Conservation (phyloP, 768 basidiomycete genomes). For the Rhizopogon vinicolor region DNA sequence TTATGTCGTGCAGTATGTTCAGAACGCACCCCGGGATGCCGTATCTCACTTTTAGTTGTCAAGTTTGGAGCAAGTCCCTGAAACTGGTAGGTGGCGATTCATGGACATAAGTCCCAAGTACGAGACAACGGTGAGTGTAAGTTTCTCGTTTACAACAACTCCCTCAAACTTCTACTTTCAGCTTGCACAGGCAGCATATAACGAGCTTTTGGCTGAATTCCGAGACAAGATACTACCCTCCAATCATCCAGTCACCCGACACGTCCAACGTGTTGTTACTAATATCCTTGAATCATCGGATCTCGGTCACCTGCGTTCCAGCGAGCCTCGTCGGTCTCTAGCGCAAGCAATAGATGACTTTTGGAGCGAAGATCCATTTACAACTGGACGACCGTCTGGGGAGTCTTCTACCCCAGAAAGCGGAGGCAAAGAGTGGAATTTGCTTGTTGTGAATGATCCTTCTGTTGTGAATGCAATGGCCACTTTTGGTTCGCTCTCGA, state of each 20-base stretch:
- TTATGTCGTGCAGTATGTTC: conserved; percentile 23
- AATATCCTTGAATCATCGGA: conserved; percentile 68
- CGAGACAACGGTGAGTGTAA: conserved; percentile 48
- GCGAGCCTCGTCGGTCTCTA: conserved; percentile 2
- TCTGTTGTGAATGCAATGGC: conserved; percentile 77
- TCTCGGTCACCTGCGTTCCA: conserved; percentile 52
- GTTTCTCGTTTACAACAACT: conserved; percentile 9
- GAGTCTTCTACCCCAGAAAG: conserved; percentile 10
- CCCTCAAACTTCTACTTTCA: conserved; percentile 11
- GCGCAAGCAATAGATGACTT: conserved; percentile 9
- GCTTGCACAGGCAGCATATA: conserved; percentile 38
- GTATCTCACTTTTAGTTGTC: neutral
- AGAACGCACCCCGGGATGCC: neutral
- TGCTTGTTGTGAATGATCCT: conserved; percentile 73
- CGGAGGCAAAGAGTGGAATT: conserved; percentile 48
- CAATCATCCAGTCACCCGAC: conserved; percentile 57
- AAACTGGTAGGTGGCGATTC: conserved; percentile 86
- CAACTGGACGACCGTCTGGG: conserved; percentile 1
- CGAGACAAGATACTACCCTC: conserved; percentile 54
- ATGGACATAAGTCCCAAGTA: conserved; percentile 65
- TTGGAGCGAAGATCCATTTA: conserved; percentile 19
- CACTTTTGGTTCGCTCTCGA: conserved; percentile 46
- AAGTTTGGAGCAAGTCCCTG: conserved; percentile 80
- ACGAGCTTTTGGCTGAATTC: conserved; percentile 48
- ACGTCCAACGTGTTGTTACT: conserved; percentile 66